Percentiles rank a stretch among this genome's conserved stretches.
Conservation (phyloP, 768 basidiomycete genomes). For the Panellus pusillus region DNA sequence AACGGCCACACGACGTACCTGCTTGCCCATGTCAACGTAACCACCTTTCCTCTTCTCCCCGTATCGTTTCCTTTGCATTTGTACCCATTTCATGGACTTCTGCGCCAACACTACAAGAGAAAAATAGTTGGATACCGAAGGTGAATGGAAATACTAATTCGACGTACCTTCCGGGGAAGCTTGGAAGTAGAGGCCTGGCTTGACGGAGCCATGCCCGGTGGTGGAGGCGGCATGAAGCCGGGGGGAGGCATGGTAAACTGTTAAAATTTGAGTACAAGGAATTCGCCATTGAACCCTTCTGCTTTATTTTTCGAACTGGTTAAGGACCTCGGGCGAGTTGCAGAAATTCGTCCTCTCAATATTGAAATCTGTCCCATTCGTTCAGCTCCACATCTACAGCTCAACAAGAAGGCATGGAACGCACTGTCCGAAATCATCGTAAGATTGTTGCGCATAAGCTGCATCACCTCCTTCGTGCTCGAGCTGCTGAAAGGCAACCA, state of each 20-base stretch:
- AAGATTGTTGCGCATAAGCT: too few species aligned
- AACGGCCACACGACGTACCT: constrained; percentile 49
- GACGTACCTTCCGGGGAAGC: constrained; percentile 48
- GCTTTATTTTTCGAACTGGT: too few species aligned
- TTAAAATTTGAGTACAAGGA: too few species aligned
- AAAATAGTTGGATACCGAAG: constrained; percentile 4
- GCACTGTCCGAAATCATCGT: too few species aligned
- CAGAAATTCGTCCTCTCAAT: too few species aligned
- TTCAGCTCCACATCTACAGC: too few species aligned
- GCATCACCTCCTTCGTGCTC: too few species aligned
- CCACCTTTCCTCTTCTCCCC: constrained; percentile 90
- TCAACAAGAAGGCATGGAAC: too few species aligned
- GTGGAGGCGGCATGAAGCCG: constrained; percentile 50
- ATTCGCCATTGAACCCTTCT: too few species aligned
- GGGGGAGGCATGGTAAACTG: constrained; percentile 42
- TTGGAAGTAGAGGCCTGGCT: constrained; percentile 42
- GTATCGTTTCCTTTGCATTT: constrained; percentile 90
- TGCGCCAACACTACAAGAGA: constrained; percentile 61
- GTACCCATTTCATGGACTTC: constrained; percentile 95
- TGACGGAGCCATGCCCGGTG: constrained; percentile 54
- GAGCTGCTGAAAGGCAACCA: too few species aligned
- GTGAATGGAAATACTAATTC: background rate
- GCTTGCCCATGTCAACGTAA: constrained; percentile 90
- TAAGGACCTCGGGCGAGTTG: too few species aligned
- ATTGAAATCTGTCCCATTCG: too few species aligned